Evolutionary conservation across 306 rosid genomes (phyloP).

Genomic region (Inga laurina): DNA sequence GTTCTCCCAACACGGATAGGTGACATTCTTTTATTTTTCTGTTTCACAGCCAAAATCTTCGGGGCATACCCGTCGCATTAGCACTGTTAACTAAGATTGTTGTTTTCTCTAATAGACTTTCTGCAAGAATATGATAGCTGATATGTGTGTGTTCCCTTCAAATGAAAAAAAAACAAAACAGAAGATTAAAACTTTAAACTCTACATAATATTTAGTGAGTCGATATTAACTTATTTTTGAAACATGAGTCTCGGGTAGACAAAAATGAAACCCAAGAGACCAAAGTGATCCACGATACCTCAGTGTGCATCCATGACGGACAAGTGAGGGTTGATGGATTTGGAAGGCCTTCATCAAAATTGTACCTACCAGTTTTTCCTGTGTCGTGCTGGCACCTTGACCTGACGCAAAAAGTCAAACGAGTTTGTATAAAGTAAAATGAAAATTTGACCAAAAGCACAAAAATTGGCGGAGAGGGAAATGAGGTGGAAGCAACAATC

Average conservation of each 20-base stretch:
- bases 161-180: too few species aligned
- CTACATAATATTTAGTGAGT: too few species aligned
- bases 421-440: neutral
- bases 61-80: neutral
- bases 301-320: too few species aligned
- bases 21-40: neutral
- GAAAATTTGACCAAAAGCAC: neutral
- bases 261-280: too few species aligned
- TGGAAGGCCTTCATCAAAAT: neutral
- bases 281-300: too few species aligned
- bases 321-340: neutral
- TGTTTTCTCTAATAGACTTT: neutral
- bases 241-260: too few species aligned
- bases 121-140: neutral
- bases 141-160: neutral
- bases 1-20: neutral
- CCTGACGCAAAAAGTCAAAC: neutral
- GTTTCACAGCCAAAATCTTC: neutral
- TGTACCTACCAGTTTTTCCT: neutral
- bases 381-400: neutral
- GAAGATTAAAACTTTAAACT: too few species aligned
- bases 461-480: neutral
- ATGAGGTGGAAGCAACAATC: neutral
- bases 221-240: too few species aligned
- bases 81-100: neutral